Percentiles rank a stretch among this genome's conserved stretches.
Evolutionary conservation across 306 rosid species (phyloP).

Genomic region (Cicer cuneatum): DNA sequence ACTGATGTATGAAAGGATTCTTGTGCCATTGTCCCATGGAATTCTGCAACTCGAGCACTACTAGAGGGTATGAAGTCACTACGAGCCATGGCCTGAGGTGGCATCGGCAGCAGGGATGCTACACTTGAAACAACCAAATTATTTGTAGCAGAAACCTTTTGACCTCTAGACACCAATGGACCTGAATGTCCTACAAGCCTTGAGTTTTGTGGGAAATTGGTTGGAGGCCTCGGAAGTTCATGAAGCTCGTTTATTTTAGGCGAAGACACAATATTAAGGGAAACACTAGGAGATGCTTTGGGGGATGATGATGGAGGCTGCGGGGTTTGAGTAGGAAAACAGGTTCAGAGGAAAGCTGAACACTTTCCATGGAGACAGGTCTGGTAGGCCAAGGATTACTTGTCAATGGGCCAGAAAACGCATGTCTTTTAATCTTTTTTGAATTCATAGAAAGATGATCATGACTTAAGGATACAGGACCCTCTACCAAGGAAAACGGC

Average conservation of each 20-base stretch:
- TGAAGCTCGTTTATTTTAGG: conserved; percentile 95
- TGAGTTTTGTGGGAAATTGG: conserved; percentile 59
- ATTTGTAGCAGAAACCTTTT: conserved; percentile 55
- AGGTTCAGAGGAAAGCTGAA: conserved; percentile 87
- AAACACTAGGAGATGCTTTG: conserved; percentile 67
- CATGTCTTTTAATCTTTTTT: conserved; percentile 69
- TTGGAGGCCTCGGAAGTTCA: conserved; percentile 93
- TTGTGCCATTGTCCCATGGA: conserved; percentile 50
- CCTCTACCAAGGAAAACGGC: conserved; percentile 69
- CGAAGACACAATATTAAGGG: conserved; percentile 74
- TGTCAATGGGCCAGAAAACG: too few relatives aligned
- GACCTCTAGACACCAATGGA: conserved; percentile 69
- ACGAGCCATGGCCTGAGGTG: conserved; percentile 70
- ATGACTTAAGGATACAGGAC: conserved; percentile 45
- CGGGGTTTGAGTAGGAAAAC: conserved; percentile 63
- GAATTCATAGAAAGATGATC: conserved; percentile 56
- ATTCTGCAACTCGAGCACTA: conserved; percentile 61
- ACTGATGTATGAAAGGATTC: conserved; percentile 54
- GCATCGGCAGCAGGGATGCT: conserved; percentile 81
- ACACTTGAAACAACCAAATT: conserved; percentile 52
- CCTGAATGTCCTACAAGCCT: conserved; percentile 78
- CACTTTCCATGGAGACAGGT: conserved; percentile 47
- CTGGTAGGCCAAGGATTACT: conserved; percentile 63
- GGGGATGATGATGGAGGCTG: conserved; percentile 76
- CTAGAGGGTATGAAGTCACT: conserved; percentile 87